Evolutionary conservation across 176 grass and related monocot species (phyloP).

Genomic region (Aegilops bicornis): DNA sequence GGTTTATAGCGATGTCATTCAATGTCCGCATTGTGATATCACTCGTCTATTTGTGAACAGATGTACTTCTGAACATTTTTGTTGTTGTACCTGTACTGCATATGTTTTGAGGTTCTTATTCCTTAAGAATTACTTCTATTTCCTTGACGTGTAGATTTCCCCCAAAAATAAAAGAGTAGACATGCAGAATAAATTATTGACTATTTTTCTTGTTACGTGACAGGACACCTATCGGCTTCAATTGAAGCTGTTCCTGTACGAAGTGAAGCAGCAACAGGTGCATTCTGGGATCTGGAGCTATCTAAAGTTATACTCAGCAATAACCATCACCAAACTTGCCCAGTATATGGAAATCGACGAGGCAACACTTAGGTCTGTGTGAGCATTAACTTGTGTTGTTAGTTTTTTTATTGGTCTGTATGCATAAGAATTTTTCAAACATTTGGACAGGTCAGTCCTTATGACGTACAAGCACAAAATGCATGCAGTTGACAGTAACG

Average conservation of each 20-base stretch:
- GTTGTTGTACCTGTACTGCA: not conserved
- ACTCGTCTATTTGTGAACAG: not conserved
- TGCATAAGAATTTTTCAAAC: not conserved
- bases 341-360: constrained; percentile 97
- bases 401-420: not conserved
- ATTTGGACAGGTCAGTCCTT: constrained; percentile 73
- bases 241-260: constrained; percentile 94
- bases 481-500: constrained; percentile 85
- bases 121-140: not conserved
- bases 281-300: constrained; percentile 79
- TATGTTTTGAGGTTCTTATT: not conserved
- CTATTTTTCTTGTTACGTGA: not conserved
- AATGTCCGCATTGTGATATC: too few species aligned
- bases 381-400: constrained; percentile 19
- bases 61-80: not conserved
- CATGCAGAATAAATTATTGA: not conserved
- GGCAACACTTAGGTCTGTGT: constrained; percentile 73
- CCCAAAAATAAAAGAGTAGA: not conserved
- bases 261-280: constrained; percentile 97
- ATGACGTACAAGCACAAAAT: constrained; percentile 99
- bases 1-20: too few species aligned
- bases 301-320: constrained; percentile 90
- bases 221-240: constrained; percentile 98
- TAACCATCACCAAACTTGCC: constrained; percentile 85
- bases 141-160: not conserved